Percentiles rank a stretch among this genome's conserved stretches.
Conservation (phyloP, 2,329 filamentous ascomycete genomes). For the Microdochium trichocladiopsis region DNA sequence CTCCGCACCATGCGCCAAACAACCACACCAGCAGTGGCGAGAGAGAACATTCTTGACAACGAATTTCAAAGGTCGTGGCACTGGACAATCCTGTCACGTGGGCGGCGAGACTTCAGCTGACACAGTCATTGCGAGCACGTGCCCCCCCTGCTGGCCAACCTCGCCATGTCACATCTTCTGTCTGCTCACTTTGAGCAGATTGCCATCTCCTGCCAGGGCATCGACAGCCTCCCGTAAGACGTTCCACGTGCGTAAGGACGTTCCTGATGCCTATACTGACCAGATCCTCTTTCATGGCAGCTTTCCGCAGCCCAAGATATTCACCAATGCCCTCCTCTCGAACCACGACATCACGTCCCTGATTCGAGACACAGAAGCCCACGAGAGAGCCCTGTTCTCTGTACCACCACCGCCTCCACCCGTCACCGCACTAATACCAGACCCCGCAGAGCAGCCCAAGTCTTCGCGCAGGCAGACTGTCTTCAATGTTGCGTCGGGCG, state of each 20-base stretch:
- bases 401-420: conserved; percentile 63
- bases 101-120: no score
- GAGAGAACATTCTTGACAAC: no score
- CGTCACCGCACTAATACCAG: conserved; percentile 34
- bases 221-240: conserved; percentile 65
- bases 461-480: conserved; percentile 52
- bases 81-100: no score
- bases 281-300: conserved; percentile 33
- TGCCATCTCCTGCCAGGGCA: conserved; percentile 65
- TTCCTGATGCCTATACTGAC: conserved; percentile 1
- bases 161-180: conserved; percentile 56
- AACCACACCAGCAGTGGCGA: not conserved
- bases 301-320: conserved; percentile 87
- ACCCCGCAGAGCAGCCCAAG: conserved; percentile 29
- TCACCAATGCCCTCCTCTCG: conserved; percentile 85
- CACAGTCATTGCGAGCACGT: no score
- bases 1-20: not conserved
- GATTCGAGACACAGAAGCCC: conserved; percentile 89
- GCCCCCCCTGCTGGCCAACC: not conserved
- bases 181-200: conserved; percentile 72
- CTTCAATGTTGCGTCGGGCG: conserved; percentile 57
- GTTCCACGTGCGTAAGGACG: not conserved
- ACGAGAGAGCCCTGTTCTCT: conserved; percentile 93
- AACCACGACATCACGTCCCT: conserved; percentile 88
- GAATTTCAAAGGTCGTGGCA: no score